Evolutionary conservation across 495 filamentous ascomycete species (phyloP).

Genomic region (Neurospora sp.): DNA sequence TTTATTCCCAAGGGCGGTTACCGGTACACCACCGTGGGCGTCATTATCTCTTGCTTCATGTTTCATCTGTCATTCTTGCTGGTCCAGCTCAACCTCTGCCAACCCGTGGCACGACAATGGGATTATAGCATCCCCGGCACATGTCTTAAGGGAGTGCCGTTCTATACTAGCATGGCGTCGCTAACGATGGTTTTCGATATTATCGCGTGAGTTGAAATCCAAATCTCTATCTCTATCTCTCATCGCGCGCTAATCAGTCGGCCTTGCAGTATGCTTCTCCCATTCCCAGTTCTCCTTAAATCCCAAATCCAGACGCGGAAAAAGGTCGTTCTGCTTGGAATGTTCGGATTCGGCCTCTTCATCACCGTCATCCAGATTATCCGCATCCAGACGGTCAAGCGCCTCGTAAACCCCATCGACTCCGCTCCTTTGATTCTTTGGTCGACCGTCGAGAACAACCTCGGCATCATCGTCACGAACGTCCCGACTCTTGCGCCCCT

Average conservation of each 20-base stretch:
- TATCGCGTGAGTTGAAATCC: slow-evolving; percentile 24
- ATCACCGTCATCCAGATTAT: slow-evolving; percentile 45
- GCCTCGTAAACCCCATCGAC: slow-evolving; percentile 34
- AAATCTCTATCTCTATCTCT: neutral
- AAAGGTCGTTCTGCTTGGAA: slow-evolving; percentile 32
- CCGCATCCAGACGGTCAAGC: slow-evolving; percentile 40
- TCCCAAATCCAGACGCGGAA: slow-evolving; percentile 28
- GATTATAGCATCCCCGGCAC: slow-evolving; percentile 27
- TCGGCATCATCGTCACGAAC: slow-evolving; percentile 41
- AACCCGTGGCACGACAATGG: slow-evolving; percentile 39
- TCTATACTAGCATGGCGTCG: slow-evolving; percentile 33
- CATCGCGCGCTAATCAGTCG: neutral
- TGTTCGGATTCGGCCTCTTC: slow-evolving; percentile 45
- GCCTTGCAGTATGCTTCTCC: slow-evolving; percentile 32
- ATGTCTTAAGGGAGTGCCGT: slow-evolving; percentile 32
- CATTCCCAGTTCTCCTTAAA: slow-evolving; percentile 39
- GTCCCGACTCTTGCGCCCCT: slow-evolving; percentile 42
- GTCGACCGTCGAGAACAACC: slow-evolving; percentile 41
- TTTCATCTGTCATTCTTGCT: slow-evolving; percentile 26
- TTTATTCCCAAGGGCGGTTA: slow-evolving; percentile 36
- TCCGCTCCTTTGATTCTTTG: slow-evolving; percentile 38
- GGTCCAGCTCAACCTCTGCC: slow-evolving; percentile 35
- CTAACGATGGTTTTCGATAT: slow-evolving; percentile 39
- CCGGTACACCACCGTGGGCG: slow-evolving; percentile 21
- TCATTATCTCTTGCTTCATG: slow-evolving; percentile 24